Evolutionary conservation across 2,329 filamentous ascomycete genomes (phyloP).

Genomic region (Monosporascus sp.): DNA sequence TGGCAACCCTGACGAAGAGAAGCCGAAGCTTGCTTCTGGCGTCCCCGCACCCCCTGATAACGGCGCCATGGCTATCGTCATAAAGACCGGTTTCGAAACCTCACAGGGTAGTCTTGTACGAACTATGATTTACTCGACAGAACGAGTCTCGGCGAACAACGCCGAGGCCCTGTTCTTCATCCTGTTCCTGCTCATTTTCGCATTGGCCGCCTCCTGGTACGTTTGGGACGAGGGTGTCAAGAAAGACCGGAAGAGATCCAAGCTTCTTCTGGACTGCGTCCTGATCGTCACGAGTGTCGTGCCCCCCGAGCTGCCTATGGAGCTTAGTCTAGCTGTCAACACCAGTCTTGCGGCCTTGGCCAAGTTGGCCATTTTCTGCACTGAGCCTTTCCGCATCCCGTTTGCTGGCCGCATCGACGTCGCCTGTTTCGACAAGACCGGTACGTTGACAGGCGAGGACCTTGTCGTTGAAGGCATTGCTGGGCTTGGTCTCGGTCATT

Average conservation of each 20-base stretch:
- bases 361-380: constrained; percentile 96
- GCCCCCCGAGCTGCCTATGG: constrained; percentile 97
- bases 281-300: constrained; percentile 97
- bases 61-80: constrained; percentile 87
- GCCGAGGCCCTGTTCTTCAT: constrained; percentile 96
- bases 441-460: constrained; percentile 93
- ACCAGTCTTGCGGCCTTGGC: constrained; percentile 91
- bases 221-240: constrained; percentile 96
- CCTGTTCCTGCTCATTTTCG: constrained; percentile 91
- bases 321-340: constrained; percentile 94
- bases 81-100: constrained; percentile 97
- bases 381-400: constrained; percentile 96
- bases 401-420: constrained; percentile 93
- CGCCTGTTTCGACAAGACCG: constrained; percentile 98
- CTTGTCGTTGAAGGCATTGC: constrained; percentile 96
- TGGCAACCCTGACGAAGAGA: constrained; percentile 70
- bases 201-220: constrained; percentile 96
- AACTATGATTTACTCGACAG: constrained; percentile 99
- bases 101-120: constrained; percentile 95
- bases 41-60: constrained; percentile 85
- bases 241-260: constrained; percentile 93
- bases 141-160: constrained; percentile 98
- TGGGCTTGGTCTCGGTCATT: constrained; percentile 69
- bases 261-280: constrained; percentile 93
- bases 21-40: constrained; percentile 66